These are phyloP conservation scores for Arthromyces matolae DNA, from an alignment of 768 basidiomycete species.

Conservation along the genomic window DNA sequence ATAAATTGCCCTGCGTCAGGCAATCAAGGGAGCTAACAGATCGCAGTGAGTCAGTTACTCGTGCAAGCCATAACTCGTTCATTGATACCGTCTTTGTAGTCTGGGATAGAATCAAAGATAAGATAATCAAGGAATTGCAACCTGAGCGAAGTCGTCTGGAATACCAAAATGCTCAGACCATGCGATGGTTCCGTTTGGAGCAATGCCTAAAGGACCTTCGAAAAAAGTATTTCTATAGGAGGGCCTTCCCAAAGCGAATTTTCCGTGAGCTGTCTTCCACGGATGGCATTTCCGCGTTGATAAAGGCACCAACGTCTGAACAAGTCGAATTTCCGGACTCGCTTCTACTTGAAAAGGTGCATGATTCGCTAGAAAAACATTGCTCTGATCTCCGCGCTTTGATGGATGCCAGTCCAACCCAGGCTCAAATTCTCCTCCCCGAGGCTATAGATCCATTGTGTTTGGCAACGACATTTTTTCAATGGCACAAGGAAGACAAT, in stretches of 20 bases:
- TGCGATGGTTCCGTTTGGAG: too few relatives aligned
- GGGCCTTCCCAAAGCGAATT: background rate
- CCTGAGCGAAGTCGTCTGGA: too few relatives aligned
- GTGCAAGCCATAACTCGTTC: background rate
- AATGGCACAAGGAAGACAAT: too few relatives aligned
- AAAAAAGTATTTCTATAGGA: too few relatives aligned
- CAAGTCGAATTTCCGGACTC: background rate
- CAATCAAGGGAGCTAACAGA: conserved; percentile 4
- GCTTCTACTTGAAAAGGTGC: background rate
- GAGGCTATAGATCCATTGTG: too few relatives aligned
- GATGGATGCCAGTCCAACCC: background rate
- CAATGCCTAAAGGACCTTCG: too few relatives aligned
- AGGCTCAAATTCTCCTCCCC: too few relatives aligned
- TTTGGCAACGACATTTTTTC: too few relatives aligned
- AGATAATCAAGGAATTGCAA: background rate
- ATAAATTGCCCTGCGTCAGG: background rate
- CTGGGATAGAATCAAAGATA: conserved; percentile 2
- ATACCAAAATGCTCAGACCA: too few relatives aligned
- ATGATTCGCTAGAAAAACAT: background rate
- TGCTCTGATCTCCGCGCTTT: background rate
- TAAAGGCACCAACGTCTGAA: background rate
- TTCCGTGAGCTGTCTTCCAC: too few relatives aligned
- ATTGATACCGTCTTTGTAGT: background rate
- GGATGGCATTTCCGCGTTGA: background rate
- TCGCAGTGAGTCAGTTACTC: conserved; percentile 1